Evolutionary conservation across 345 rosid genomes (phyloP), one percentile per base, ranked within the genome.

Genomic region (Boechera stricta): DNA sequence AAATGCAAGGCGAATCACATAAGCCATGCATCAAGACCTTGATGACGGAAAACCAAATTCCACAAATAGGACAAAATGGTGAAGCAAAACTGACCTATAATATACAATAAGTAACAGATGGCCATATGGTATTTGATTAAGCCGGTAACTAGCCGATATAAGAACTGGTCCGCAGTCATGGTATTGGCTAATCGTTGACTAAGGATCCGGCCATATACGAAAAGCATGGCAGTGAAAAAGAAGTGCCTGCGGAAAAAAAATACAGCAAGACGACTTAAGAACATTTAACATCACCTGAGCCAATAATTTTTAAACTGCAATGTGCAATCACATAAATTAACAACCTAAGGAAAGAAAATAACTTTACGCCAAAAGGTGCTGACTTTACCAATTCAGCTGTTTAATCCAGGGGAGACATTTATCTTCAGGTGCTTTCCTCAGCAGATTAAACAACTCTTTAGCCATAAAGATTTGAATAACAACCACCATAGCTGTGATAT

Each of bases 181-280:
- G 99, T 88, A 78, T 92, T 95, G 79, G 87, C 97, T 11, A 95
- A 92, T 64, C 92, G 90, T 78, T 86, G 99, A 82, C 90, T 95
- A 81, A 92, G 97, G 73, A 92, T 88, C 77, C 97, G 91, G 29
- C 99, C 99, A 76, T 92, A 95, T 5, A 95, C 96, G 75, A 92
- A 95, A 59, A 92, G 82, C 99, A 95, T 95, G 24, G 90, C 97
- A 44, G 98, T 91, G 87, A 95, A 92, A 90, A 95, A 92, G 84
- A 95, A 95, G 79, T 92, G 90, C 99, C 98, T 92, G 52, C 79
- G 83, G 24, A 66, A 67, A 35, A 42, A 41, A 68, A 64, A 21
- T 26, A 64, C 68, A 38, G 39, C 60, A 47, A 59, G 5, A 61
- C 54, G 7, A 8, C 62, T 52, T 54, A 5, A 38, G 1, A 77